phyloP scores from a whole-genome alignment of 495 filamentous ascomycete genomes.

The Aspergillus egyptiacus region DNA sequence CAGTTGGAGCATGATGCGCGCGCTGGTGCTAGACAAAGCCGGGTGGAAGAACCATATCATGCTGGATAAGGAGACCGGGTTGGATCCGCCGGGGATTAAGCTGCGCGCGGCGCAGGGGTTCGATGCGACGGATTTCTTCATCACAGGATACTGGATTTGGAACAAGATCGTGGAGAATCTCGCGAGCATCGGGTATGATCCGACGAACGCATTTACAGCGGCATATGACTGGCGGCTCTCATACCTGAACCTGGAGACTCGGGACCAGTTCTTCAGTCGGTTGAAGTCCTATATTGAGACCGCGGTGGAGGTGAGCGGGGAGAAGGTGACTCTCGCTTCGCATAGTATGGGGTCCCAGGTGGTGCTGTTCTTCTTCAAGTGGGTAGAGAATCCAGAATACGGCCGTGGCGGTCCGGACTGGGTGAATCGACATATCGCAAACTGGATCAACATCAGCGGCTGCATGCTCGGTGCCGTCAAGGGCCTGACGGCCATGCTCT shows the following conservation, averaged over 20 bases:
- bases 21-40: slow-evolving; percentile 86
- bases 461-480: slow-evolving; percentile 97
- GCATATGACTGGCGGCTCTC: slow-evolving; percentile 98
- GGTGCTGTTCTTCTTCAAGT: slow-evolving; percentile 94
- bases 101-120: slow-evolving; percentile 93
- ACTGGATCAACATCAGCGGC: slow-evolving; percentile 96
- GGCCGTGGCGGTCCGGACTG: slow-evolving; percentile 79
- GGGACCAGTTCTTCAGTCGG: slow-evolving; percentile 89
- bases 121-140: slow-evolving; percentile 91
- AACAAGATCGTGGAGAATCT: slow-evolving; percentile 96
- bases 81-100: slow-evolving; percentile 91
- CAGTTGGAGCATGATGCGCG: slow-evolving; percentile 97
- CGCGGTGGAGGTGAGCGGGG: slow-evolving; percentile 57
- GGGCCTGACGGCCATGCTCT: slow-evolving; percentile 83
- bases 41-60: slow-evolving; percentile 95
- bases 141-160: slow-evolving; percentile 94
- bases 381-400: slow-evolving; percentile 76
- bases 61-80: slow-evolving; percentile 83
- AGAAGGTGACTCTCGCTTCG: slow-evolving; percentile 82
- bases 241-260: slow-evolving; percentile 77
- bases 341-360: slow-evolving; percentile 98
- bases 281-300: slow-evolving; percentile 87
- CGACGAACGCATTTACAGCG: slow-evolving; percentile 89
- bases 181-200: slow-evolving; percentile 92
- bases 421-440: slow-evolving; percentile 86